Evolutionary conservation across 2,329 filamentous ascomycete species (phyloP), one percentile per base, ranked within the genome.

Genomic region (Thielaviopsis cerberus): DNA sequence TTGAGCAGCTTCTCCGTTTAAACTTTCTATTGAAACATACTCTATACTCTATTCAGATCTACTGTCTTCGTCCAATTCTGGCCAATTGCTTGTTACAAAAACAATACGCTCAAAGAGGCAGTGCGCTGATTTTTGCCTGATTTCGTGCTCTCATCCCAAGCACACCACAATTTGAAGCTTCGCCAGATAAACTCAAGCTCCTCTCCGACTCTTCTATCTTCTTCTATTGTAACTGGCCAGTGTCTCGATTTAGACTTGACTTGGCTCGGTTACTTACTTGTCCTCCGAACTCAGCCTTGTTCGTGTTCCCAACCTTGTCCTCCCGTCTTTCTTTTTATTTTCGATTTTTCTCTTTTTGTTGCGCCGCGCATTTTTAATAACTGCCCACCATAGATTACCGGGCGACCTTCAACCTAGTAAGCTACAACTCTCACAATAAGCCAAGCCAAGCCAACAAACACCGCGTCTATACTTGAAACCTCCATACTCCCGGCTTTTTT

Each of bases 211-310:
- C n/a, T 48, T 22, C 41, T 48, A 20, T 48, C 41, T 48, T 48
- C 17, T 22, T n/a, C 41, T n/a, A 48, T 48, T n/a, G 17, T 48
- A 30, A 30, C 27, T 8, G 4, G n/a, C 41, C n/a, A 6, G 41
- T 22, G 41, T 22, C 41, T 48, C 41, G 4, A 48, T 48, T 48
- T 5, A 48, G 41, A 48, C 17, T 48, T 48, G 41, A 48, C 41
- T 48, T 48, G n/a, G 20, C n/a, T 48, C 41, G 41, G 41, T 22
- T 48, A 48, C 20, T 54, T 45, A 20, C 34, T 48, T 27, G 22
- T 20, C 24, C 27, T 48, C 37, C 34, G 51, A 53, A 22, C 41
- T 52, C 54, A 34, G 53, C 51, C 57, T 56, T 55, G 51, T 48
- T 45, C 54, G 41, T 51, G 53, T 30, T 17, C 23, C 53, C 26